Base-by-base conservation (phyloP, 2,329 filamentous ascomycete genomes). In the Nigrograna mackinnonii region DNA sequence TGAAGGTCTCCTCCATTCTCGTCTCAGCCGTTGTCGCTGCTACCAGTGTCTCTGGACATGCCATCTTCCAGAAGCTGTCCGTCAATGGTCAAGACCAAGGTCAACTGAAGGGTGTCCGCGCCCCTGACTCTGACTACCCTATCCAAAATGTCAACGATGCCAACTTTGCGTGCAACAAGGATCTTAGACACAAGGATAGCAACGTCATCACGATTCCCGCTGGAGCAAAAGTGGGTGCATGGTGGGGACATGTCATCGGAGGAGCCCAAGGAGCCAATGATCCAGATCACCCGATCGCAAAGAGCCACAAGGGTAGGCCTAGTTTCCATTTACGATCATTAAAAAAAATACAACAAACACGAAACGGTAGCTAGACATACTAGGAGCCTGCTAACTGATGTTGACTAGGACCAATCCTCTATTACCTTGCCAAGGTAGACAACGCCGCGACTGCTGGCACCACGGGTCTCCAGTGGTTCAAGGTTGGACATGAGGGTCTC, bases 221-320 rank as follows among this genome's bases (percentile, higher is more conserved):
- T 3, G 77, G 77, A 7, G 76, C 77, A 44, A 66, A 72, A 49
- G 63, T 79, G 33, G 76, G 76, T 5, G 66, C 71, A 2, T 76
- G 68, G 65, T 79, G 71, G 64, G 72, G 74, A 30, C 76, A 79
- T 52, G 64, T 78, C 40, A 73, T 79, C 46, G 77, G 77, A 24
- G 76, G 76, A 18, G 65, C 70, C 5, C 75, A 79, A 57, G 69
- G 68, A 48, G 40, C 74, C 34, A 69, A 69, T 51, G 77, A 79
- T 65, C 49, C 64, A 4, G 74, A 76, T 44, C 63, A 77, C 54
- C 73, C 73, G 6, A 77, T 77, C 48, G 74, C 74, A 4, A 58
- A 64, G 35, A 70, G 64, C 24, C 74, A 77, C 51, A 75, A 76
- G 58, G 72, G 72, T 65, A n/a, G n/a, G n/a, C n/a, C n/a, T n/a